Evolutionary conservation across 2,329 filamentous ascomycete species (phyloP).

Genomic region (Dryadomyces sulphureus): DNA sequence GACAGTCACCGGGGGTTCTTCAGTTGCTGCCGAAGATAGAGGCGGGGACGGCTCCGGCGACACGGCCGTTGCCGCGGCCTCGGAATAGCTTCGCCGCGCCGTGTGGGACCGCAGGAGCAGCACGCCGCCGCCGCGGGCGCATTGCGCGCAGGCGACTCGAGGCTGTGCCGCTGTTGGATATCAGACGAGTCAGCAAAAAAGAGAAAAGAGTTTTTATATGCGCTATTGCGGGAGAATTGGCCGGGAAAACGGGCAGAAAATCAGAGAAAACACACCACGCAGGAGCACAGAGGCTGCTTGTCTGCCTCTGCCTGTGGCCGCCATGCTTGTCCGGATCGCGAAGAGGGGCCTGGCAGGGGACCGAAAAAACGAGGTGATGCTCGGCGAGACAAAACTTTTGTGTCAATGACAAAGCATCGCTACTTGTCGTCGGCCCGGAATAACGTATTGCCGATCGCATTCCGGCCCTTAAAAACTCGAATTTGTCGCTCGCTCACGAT

Average conservation of each 20-base stretch:
- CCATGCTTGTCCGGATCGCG: conserved; percentile 23
- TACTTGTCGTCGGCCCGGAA: conserved; percentile 1
- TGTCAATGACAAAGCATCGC: neutral
- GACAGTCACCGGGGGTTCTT: conserved; percentile 8
- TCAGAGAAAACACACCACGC: conserved; percentile 23
- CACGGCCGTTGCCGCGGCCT: conserved; percentile 15
- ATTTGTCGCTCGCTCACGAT: neutral
- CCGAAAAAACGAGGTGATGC: neutral
- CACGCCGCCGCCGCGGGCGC: conserved; percentile 11
- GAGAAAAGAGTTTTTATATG: neutral
- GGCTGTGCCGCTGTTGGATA: conserved; percentile 1
- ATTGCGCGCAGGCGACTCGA: conserved; percentile 18
- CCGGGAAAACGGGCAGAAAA: neutral
- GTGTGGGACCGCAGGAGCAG: neutral
- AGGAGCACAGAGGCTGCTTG: conserved; percentile 32
- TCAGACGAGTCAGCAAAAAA: neutral
- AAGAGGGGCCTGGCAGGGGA: neutral
- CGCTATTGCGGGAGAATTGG: neutral
- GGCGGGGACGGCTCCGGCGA: conserved; percentile 14
- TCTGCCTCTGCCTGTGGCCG: conserved; percentile 41
- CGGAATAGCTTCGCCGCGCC: conserved; percentile 19
- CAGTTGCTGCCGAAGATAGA: conserved; percentile 11
- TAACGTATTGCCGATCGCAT: neutral
- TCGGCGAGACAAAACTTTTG: neutral
- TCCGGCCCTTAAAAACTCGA: neutral